Evolutionary conservation across 345 rosid genomes (phyloP).

Genomic region (Iberis pinnata): DNA sequence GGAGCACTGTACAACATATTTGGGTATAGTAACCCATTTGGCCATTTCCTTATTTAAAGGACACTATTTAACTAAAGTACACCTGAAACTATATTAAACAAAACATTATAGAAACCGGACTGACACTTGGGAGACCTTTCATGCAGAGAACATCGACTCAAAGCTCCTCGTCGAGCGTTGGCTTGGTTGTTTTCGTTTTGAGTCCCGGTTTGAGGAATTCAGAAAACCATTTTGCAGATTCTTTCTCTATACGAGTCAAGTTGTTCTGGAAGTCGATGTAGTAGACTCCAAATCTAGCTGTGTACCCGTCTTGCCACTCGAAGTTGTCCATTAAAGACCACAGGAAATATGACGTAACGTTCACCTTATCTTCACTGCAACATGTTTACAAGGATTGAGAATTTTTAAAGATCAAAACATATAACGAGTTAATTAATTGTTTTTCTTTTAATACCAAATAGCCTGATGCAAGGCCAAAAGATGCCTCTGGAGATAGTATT

Average conservation of each 20-base stretch:
- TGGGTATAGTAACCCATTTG: slow-evolving; percentile 18
- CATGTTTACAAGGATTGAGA: neutral
- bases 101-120: too few relatives aligned
- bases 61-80: too few relatives aligned
- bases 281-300: slow-evolving; percentile 29
- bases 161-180: slow-evolving; percentile 22
- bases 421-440: neutral
- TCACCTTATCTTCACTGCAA: slow-evolving; percentile 27
- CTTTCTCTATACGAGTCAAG: slow-evolving; percentile 28
- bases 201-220: slow-evolving; percentile 23
- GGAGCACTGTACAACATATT: slow-evolving; percentile 11
- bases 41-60: too few relatives aligned
- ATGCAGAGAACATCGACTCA: slow-evolving; percentile 5
- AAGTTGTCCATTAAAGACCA: slow-evolving; percentile 33
- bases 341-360: slow-evolving; percentile 22
- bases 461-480: slow-evolving; percentile 18
- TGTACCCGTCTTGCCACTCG: slow-evolving; percentile 34
- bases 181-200: slow-evolving; percentile 2
- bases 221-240: slow-evolving; percentile 26
- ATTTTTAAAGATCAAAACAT: neutral
- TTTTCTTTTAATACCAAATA: slow-evolving; percentile 23
- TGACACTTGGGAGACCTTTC: too few relatives aligned
- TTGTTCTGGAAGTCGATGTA: slow-evolving; percentile 25
- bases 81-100: too few relatives aligned
- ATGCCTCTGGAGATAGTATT: slow-evolving; percentile 28